Evolutionary conservation across 352 stramenopile genomes (phyloP).

Genomic region (Phytophthora quininea): DNA sequence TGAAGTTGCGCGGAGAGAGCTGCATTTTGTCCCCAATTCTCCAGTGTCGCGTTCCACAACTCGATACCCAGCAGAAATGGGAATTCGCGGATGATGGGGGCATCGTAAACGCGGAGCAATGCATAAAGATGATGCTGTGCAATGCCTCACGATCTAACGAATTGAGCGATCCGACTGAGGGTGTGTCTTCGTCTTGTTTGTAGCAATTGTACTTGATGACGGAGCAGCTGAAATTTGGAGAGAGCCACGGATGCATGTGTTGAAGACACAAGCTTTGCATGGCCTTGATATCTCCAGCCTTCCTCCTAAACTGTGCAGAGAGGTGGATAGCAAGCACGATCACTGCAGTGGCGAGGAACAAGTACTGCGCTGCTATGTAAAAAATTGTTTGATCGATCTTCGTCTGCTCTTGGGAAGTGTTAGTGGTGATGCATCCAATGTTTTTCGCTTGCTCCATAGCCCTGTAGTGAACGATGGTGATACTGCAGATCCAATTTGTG

Average conservation of each 20-base stretch:
- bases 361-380: slow-evolving; percentile 21
- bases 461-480: neutral
- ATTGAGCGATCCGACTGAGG: neutral
- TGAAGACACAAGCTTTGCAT: slow-evolving; percentile 28
- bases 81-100: too few relatives aligned
- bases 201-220: slow-evolving; percentile 51
- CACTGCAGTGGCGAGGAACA: slow-evolving; percentile 9
- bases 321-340: slow-evolving; percentile 7
- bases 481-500: neutral
- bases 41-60: too few relatives aligned
- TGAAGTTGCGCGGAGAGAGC: too few relatives aligned
- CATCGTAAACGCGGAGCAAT: slow-evolving; percentile 26
- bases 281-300: neutral
- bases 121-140: slow-evolving; percentile 44
- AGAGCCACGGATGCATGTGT: slow-evolving; percentile 44
- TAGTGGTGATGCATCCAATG: neutral
- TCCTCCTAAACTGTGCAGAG: neutral
- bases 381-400: slow-evolving; percentile 1
- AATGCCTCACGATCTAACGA: slow-evolving; percentile 30
- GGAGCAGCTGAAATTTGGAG: slow-evolving; percentile 39
- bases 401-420: neutral
- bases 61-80: too few relatives aligned
- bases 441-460: too few relatives aligned
- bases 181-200: slow-evolving; percentile 14
- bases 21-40: too few relatives aligned